phyloP scores from a whole-genome alignment of 2,329 filamentous ascomycete species.

The Dactylellina haptotyla region DNA sequence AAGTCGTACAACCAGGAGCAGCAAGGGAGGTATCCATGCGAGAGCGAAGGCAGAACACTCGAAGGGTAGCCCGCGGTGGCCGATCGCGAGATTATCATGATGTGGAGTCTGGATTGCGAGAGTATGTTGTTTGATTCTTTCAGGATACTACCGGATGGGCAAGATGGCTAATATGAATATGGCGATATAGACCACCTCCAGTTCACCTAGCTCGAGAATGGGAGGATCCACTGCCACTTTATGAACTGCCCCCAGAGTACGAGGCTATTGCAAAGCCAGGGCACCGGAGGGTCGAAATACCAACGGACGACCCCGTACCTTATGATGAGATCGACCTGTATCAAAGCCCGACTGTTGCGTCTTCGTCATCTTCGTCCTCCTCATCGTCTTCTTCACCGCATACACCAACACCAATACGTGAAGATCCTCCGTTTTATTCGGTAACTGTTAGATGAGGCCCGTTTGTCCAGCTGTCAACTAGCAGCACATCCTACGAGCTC shows the following conservation, averaged over 20 bases:
- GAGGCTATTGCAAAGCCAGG: constrained; percentile 48
- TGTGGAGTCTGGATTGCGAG: constrained; percentile 44
- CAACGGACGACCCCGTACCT: constrained; percentile 34
- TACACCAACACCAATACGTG: constrained; percentile 20
- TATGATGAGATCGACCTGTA: constrained; percentile 45
- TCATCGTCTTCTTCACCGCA: constrained; percentile 23
- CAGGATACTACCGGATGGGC: background rate
- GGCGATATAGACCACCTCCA: constrained; percentile 33
- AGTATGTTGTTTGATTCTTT: constrained; percentile 17
- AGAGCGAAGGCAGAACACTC: constrained; percentile 19
- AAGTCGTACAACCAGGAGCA: constrained; percentile 33
- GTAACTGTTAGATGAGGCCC: constrained; percentile 23
- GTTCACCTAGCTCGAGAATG: constrained; percentile 41
- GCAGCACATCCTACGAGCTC: background rate
- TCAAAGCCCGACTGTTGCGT: constrained; percentile 28
- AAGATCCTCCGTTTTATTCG: constrained; percentile 47
- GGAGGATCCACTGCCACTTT: constrained; percentile 47
- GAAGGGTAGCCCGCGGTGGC: constrained; percentile 43
- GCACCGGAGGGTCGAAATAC: constrained; percentile 19
- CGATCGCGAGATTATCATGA: constrained; percentile 42
- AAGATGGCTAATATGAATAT: background rate
- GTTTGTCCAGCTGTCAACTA: background rate
- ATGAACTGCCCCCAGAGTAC: constrained; percentile 49
- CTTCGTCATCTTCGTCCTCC: constrained; percentile 47
- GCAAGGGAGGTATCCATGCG: constrained; percentile 39